Percentiles rank a stretch among this genome's conserved stretches.
Evolutionary conservation across 2,329 filamentous ascomycete genomes (phyloP).

Genomic region (Penicillium paneum): DNA sequence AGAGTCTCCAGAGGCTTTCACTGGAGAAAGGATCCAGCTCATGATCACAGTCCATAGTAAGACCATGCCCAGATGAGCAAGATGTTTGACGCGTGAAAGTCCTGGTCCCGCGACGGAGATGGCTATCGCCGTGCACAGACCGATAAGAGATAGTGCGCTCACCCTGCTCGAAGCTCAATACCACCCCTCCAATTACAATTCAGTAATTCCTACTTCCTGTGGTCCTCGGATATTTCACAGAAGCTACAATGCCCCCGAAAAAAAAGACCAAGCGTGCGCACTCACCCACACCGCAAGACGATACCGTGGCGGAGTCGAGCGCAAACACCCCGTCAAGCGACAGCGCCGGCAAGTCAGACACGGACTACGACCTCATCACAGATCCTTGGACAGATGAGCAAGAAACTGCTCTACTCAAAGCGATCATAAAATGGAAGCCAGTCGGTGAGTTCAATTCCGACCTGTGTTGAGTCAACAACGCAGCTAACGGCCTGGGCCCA

Average conservation of each 20-base stretch:
- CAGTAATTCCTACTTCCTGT: neutral
- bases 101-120: conserved; percentile 17
- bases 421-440: conserved; percentile 92
- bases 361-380: conserved; percentile 52
- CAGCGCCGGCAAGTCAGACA: conserved; percentile 32
- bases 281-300: conserved; percentile 29
- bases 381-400: conserved; percentile 96
- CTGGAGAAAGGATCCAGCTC: conserved; percentile 35
- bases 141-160: conserved; percentile 23
- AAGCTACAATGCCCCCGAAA: conserved; percentile 44
- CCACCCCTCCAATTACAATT: neutral
- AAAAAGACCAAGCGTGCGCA: conserved; percentile 59
- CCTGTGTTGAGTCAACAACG: neutral
- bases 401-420: conserved; percentile 87
- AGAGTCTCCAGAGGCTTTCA: conserved; percentile 38
- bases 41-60: conserved; percentile 30
- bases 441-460: conserved; percentile 61
- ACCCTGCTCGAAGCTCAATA: conserved; percentile 1
- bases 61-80: conserved; percentile 14
- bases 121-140: conserved; percentile 25
- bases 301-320: conserved; percentile 27
- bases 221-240: neutral
- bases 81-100: conserved; percentile 8
- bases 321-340: conserved; percentile 31
- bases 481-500: conserved; percentile 3